Conservation (phyloP, 2,329 filamentous ascomycete species). For the Fusarium sp. region DNA sequence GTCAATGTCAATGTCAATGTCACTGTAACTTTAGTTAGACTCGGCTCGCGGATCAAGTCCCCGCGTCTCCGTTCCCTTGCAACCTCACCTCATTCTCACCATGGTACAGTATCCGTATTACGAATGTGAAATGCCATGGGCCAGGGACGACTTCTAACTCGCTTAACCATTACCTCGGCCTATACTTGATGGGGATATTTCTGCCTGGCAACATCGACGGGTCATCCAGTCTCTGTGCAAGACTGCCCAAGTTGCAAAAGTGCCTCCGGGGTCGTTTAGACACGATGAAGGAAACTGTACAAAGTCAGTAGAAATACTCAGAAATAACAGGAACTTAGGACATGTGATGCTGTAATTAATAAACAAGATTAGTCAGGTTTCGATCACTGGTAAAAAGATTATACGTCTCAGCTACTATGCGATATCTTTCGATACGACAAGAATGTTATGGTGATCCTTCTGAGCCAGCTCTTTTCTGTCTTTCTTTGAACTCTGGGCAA, state of each 20-base stretch:
- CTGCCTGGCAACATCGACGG: not conserved
- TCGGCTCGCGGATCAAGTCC: constrained; percentile 28
- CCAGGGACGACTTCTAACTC: constrained; percentile 9
- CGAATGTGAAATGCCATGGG: constrained; percentile 3
- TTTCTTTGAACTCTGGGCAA: too few relatives aligned
- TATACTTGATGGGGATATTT: not conserved
- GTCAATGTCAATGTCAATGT: constrained; percentile 13
- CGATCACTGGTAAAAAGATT: not conserved
- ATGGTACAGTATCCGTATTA: constrained; percentile 3
- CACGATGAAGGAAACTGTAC: not conserved
- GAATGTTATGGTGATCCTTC: not conserved
- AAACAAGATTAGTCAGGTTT: too few relatives aligned
- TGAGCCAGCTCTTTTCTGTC: too few relatives aligned
- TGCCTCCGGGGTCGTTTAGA: constrained; percentile 4
- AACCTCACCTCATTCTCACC: not conserved
- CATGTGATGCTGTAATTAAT: too few relatives aligned
- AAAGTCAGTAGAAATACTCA: not conserved
- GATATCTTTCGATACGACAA: not conserved
- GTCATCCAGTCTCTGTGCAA: not conserved
- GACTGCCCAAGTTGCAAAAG: constrained; percentile 9
- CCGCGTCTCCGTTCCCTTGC: constrained; percentile 22
- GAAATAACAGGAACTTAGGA: not conserved
- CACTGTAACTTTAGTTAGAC: constrained; percentile 8
- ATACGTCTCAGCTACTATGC: not conserved
- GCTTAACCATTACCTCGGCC: constrained; percentile 6